Percentiles rank a stretch among this genome's conserved stretches.
These are phyloP conservation scores for Dalbergia cochinchinensis DNA, from an alignment of 306 rosid genomes.

Conservation along the genomic window DNA sequence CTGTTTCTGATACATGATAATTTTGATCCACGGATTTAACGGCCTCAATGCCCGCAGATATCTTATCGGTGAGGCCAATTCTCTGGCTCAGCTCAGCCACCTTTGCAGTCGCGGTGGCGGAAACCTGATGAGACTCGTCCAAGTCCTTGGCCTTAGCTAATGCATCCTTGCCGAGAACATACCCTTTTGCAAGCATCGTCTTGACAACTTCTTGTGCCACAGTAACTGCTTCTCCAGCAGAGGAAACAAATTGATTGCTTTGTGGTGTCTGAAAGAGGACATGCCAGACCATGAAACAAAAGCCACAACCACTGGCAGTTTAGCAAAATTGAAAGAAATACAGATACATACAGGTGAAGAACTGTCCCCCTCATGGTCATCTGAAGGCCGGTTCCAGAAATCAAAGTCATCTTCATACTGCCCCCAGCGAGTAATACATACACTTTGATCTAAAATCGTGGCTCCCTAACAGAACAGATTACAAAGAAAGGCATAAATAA, in stretches of 20 bases:
- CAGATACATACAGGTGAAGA: constrained; percentile 60
- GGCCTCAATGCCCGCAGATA: constrained; percentile 70
- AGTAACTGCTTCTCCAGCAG: constrained; percentile 79
- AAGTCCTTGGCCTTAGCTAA: constrained; percentile 75
- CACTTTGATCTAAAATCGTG: constrained; percentile 86
- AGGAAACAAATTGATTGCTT: constrained; percentile 59
- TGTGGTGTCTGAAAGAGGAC: constrained; percentile 54
- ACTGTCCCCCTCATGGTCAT: constrained; percentile 55
- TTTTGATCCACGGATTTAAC: constrained; percentile 68
- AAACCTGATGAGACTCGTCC: constrained; percentile 78
- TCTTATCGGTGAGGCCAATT: constrained; percentile 68
- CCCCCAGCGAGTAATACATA: constrained; percentile 96
- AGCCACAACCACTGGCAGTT: not conserved
- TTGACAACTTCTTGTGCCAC: constrained; percentile 84
- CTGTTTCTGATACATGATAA: constrained; percentile 72
- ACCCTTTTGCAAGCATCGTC: constrained; percentile 87
- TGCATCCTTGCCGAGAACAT: constrained; percentile 79
- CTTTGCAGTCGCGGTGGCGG: constrained; percentile 77
- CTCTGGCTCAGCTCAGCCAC: constrained; percentile 79
- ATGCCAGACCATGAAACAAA: constrained; percentile 11
- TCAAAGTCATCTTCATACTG: constrained; percentile 70
- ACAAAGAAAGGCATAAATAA: constrained; percentile 19
- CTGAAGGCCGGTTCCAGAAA: constrained; percentile 70
- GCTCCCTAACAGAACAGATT: constrained; percentile 75
- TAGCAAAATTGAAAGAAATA: constrained; percentile 2